Conservation (phyloP, 2,329 filamentous ascomycete species). For the Phialophora expanda region DNA sequence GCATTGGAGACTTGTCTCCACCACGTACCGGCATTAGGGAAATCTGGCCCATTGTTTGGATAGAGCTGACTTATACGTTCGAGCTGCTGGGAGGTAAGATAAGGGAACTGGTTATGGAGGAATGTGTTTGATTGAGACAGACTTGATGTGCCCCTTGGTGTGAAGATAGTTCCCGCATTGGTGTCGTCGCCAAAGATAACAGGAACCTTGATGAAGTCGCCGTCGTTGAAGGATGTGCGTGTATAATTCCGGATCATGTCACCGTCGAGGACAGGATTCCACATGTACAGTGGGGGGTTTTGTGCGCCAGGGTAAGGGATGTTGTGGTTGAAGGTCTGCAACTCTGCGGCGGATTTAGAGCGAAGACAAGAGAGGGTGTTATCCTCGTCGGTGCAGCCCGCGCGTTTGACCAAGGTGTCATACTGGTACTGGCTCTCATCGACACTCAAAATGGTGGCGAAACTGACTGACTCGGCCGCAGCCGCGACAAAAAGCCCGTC, state of each 20-base stretch:
- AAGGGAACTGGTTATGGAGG: constrained; percentile 64
- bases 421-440: constrained; percentile 59
- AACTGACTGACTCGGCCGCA: constrained; percentile 61
- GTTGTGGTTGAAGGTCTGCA: constrained; percentile 55
- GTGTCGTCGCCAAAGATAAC: constrained; percentile 65
- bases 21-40: constrained; percentile 58
- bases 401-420: constrained; percentile 57
- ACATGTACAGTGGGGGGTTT: constrained; percentile 55
- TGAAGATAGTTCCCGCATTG: constrained; percentile 70
- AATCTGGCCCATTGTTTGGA: constrained; percentile 56
- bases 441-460: constrained; percentile 56
- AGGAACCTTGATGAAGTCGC: constrained; percentile 58
- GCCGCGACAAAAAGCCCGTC: constrained; percentile 59
- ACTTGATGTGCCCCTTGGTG: constrained; percentile 56
- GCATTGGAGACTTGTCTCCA: constrained; percentile 64
- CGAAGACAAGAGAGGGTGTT: constrained; percentile 52
- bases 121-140: constrained; percentile 59
- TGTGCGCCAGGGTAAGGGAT: constrained; percentile 54
- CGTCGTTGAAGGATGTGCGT: constrained; percentile 54
- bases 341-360: constrained; percentile 48
- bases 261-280: constrained; percentile 58
- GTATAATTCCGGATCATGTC: constrained; percentile 59
- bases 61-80: constrained; percentile 61
- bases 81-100: constrained; percentile 59
- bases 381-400: constrained; percentile 48